Conservation (phyloP, 1,284 basidiomycete genomes). For the Tilletia horrida region DNA sequence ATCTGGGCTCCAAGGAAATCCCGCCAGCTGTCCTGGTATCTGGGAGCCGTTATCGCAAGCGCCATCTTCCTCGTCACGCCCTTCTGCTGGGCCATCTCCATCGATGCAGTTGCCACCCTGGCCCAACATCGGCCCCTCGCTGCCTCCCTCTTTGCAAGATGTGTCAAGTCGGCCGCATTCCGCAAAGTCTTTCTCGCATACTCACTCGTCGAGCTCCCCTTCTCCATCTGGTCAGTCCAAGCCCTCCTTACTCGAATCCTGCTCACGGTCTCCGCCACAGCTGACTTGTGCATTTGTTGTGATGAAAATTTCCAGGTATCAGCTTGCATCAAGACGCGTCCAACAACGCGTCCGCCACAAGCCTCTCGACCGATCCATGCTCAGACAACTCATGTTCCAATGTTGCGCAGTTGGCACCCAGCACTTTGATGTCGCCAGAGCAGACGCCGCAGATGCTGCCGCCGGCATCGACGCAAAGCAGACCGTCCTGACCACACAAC, state of each 20-base stretch:
- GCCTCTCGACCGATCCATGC: constrained; percentile 8
- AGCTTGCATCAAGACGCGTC: neutral
- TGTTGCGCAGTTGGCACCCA: constrained; percentile 25
- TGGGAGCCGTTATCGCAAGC: neutral
- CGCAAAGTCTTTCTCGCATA: constrained; percentile 22
- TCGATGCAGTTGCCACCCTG: constrained; percentile 11
- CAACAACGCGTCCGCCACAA: constrained; percentile 19
- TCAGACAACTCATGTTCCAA: constrained; percentile 22
- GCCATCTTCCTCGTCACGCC: constrained; percentile 23
- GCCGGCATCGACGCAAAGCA: neutral
- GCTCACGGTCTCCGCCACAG: no score
- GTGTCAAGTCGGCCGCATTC: neutral
- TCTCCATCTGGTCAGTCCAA: constrained; percentile 25
- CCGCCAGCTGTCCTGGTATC: neutral
- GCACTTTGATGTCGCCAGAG: constrained; percentile 13
- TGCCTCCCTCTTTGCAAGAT: constrained; percentile 3
- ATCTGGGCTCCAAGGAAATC: neutral
- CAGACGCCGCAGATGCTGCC: neutral
- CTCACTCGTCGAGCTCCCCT: constrained; percentile 24
- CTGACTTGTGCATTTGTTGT: no score
- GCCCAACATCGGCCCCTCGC: neutral
- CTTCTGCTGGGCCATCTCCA: constrained; percentile 20
- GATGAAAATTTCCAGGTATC: constrained; percentile 9
- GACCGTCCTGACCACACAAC: neutral
- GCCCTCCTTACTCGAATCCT: neutral